phyloP scores from a whole-genome alignment of 2,329 filamentous ascomycete species.

The Pseudocercospora pini-densiflorae region DNA sequence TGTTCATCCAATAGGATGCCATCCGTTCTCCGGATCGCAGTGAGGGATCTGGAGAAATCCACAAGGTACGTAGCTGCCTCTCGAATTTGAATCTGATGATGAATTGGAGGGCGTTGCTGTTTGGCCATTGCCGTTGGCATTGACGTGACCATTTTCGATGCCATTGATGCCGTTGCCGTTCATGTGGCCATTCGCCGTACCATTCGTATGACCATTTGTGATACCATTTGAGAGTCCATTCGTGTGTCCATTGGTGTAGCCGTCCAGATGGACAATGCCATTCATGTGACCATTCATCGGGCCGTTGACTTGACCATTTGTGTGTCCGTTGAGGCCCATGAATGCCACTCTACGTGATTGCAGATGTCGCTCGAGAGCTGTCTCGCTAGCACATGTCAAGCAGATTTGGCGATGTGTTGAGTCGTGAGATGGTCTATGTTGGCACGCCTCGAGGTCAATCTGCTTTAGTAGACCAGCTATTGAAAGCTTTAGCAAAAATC shows the following conservation, averaged over 20 bases:
- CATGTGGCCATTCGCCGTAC: not conserved
- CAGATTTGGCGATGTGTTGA: conserved; percentile 6
- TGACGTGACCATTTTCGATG: not conserved
- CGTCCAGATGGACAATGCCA: not conserved
- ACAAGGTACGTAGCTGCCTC: not conserved
- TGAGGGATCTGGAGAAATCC: conserved; percentile 2
- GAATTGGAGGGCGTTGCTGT: not conserved
- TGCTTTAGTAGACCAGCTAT: not conserved
- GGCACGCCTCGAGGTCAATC: conserved; percentile 7
- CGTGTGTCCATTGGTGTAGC: not conserved
- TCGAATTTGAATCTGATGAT: conserved; percentile 2
- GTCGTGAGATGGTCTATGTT: conserved; percentile 6
- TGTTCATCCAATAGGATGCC: conserved; percentile 5
- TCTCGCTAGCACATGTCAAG: conserved; percentile 7
- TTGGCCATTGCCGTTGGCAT: not conserved
- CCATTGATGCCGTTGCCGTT: not conserved
- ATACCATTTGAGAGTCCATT: not conserved
- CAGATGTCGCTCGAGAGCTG: conserved; percentile 4
- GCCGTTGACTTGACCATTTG: not conserved
- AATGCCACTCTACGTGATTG: conserved; percentile 1
- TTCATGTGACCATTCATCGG: not conserved
- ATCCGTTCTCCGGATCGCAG: conserved; percentile 6
- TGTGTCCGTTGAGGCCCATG: not conserved
- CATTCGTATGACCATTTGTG: not conserved
- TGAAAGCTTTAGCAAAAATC: not conserved